phyloP scores from a whole-genome alignment of 371 early-diverging fungal genomes.

The Lichtheimia ornata region DNA sequence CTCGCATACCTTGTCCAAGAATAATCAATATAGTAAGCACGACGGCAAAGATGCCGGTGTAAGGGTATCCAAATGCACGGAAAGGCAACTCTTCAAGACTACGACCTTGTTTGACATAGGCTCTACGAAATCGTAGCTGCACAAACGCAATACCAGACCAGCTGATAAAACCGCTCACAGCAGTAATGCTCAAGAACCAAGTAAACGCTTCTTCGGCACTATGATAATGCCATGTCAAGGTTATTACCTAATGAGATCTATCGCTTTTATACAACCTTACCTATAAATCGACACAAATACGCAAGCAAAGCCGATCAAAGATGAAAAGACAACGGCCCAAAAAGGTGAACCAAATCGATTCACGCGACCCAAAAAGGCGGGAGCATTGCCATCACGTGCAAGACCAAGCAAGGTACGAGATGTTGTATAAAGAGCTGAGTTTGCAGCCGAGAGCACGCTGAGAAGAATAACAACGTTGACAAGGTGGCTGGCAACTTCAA shows the following conservation, averaged over 20 bases:
- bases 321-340: conserved; percentile 49
- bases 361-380: conserved; percentile 42
- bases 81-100: conserved; percentile 67
- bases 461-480: conserved; percentile 71
- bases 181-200: conserved; percentile 69
- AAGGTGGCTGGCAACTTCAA: conserved; percentile 60
- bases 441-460: conserved; percentile 67
- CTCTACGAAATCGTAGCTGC: conserved; percentile 79
- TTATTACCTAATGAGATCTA: too few relatives aligned
- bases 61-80: conserved; percentile 65
- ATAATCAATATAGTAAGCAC: conserved; percentile 46
- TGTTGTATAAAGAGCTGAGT: conserved; percentile 67
- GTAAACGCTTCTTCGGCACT: conserved; percentile 55
- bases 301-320: conserved; percentile 52
- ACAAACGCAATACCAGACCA: conserved; percentile 75
- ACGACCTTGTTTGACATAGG: conserved; percentile 68
- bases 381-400: conserved; percentile 63
- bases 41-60: conserved; percentile 51
- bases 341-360: conserved; percentile 57
- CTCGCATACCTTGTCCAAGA: conserved; percentile 49
- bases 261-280: not conserved
- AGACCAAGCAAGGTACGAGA: conserved; percentile 64
- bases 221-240: not conserved
- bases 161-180: conserved; percentile 69
- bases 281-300: conserved; percentile 50